phyloP scores from a whole-genome alignment of 1,284 basidiomycete species.

The Ustilago trichophora region DNA sequence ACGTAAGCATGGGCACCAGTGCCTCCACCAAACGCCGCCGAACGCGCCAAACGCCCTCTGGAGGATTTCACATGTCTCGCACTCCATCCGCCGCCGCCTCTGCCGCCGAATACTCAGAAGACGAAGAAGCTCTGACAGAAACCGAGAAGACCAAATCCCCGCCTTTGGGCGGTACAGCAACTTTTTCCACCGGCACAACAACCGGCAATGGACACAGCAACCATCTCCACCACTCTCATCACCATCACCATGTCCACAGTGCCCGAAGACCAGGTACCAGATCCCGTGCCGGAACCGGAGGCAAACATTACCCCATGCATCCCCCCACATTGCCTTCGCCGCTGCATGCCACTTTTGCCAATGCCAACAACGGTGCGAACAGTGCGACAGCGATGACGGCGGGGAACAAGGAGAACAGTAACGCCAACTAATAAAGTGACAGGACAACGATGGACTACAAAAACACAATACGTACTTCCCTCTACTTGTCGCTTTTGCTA shows the following conservation, averaged over 20 bases:
- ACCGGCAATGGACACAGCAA: slow-evolving; percentile 62
- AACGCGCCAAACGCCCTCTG: slow-evolving; percentile 17
- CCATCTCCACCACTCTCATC: slow-evolving; percentile 51
- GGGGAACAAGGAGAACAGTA: too few relatives aligned
- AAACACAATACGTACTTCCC: too few relatives aligned
- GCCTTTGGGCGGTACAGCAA: slow-evolving; percentile 2
- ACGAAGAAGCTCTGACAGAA: slow-evolving; percentile 42
- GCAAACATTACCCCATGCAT: slow-evolving; percentile 41
- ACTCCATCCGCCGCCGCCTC: slow-evolving; percentile 25
- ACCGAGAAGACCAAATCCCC: slow-evolving; percentile 32
- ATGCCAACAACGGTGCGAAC: too few relatives aligned
- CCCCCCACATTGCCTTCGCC: slow-evolving; percentile 26
- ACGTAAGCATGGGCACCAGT: slow-evolving; percentile 49
- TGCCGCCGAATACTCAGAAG: slow-evolving; percentile 22
- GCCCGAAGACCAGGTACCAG: slow-evolving; percentile 20
- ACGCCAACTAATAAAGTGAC: too few relatives aligned
- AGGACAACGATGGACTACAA: too few relatives aligned
- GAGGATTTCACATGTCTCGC: slow-evolving; percentile 40
- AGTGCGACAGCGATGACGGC: too few relatives aligned
- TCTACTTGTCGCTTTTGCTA: too few relatives aligned
- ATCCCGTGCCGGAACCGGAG: slow-evolving; percentile 27
- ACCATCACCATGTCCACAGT: slow-evolving; percentile 4
- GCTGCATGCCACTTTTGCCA: slow-evolving; percentile 33
- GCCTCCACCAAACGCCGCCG: slow-evolving; percentile 48
- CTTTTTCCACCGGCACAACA: slow-evolving; percentile 7